phyloP scores from a whole-genome alignment of 192 early-diverging fungal genomes.

The Pilobolus umbonatus region DNA sequence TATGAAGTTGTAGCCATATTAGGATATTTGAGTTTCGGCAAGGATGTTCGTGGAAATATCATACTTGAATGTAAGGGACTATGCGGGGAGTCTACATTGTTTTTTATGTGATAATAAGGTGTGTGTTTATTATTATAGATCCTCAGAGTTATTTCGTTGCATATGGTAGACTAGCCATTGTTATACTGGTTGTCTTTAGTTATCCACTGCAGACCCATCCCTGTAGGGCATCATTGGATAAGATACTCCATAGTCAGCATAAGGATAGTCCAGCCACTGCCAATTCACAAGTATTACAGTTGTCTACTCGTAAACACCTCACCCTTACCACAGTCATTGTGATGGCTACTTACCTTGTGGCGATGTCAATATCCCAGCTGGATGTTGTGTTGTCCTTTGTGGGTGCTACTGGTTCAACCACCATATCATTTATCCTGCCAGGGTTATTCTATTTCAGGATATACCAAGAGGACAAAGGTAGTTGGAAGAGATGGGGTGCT shows the following conservation, averaged over 20 bases:
- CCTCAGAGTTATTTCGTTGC: conserved; percentile 66
- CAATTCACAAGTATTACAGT: conserved; percentile 20
- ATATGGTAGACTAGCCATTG: conserved; percentile 82
- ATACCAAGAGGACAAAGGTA: conserved; percentile 54
- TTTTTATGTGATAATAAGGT: too few relatives aligned
- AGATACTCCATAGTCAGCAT: conserved; percentile 50
- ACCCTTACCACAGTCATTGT: conserved; percentile 64
- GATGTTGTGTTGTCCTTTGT: conserved; percentile 86
- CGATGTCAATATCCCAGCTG: conserved; percentile 71
- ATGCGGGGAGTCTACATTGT: neutral
- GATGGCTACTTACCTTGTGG: conserved; percentile 60
- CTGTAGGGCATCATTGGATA: conserved; percentile 82
- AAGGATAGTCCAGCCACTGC: neutral
- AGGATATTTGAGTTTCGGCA: conserved; percentile 92
- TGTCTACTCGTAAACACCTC: conserved; percentile 47
- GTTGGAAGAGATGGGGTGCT: conserved; percentile 60
- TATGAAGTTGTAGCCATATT: conserved; percentile 86
- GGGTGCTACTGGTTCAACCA: conserved; percentile 93
- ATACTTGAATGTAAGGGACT: conserved; percentile 67
- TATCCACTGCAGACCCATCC: conserved; percentile 96
- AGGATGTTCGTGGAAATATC: conserved; percentile 75
- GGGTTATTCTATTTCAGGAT: conserved; percentile 89
- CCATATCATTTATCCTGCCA: conserved; percentile 96
- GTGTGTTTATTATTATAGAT: conserved; percentile 51
- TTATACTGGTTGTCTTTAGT: conserved; percentile 81